Conservation (phyloP, 2,329 filamentous ascomycete species). For the Calycina herbarum region DNA sequence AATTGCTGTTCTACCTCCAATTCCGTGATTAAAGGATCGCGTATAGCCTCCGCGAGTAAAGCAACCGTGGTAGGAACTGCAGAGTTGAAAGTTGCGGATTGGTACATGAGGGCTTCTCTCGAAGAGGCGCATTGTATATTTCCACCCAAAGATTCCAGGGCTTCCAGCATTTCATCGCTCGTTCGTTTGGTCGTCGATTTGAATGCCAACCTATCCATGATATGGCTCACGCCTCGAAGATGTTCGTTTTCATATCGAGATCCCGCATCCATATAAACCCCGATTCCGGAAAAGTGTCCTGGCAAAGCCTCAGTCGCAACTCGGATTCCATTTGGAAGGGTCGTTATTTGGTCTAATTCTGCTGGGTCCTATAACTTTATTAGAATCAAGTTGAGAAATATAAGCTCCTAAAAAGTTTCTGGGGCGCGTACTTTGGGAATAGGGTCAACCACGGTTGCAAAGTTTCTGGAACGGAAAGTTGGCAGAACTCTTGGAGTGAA, state of each 20-base stretch:
- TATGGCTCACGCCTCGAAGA: slow-evolving; percentile 88
- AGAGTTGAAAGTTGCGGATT: slow-evolving; percentile 95
- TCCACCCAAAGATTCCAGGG: slow-evolving; percentile 83
- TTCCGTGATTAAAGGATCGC: slow-evolving; percentile 79
- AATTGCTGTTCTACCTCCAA: slow-evolving; percentile 86
- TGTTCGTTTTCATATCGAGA: slow-evolving; percentile 88
- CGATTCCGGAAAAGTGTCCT: slow-evolving; percentile 91
- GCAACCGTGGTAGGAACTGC: slow-evolving; percentile 80
- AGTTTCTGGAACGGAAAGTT: slow-evolving; percentile 31
- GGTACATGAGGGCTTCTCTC: slow-evolving; percentile 96
- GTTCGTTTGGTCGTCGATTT: slow-evolving; percentile 75
- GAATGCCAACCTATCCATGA: slow-evolving; percentile 93
- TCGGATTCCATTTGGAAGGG: slow-evolving; percentile 86
- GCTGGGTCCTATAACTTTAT: slow-evolving; percentile 65
- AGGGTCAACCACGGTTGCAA: slow-evolving; percentile 36
- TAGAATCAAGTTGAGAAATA: slow-evolving; percentile 14
- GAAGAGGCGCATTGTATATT: slow-evolving; percentile 98
- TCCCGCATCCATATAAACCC: slow-evolving; percentile 93
- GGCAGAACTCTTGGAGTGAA: slow-evolving; percentile 25
- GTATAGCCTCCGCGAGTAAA: slow-evolving; percentile 90
- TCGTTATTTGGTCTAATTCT: slow-evolving; percentile 85
- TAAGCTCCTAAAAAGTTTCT: not conserved
- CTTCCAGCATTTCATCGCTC: slow-evolving; percentile 83
- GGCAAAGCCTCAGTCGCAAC: slow-evolving; percentile 94
- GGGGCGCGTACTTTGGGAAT: slow-evolving; percentile 37